Conservation (phyloP, 108 stramenopile genomes). For the Discostella stelligeroides region DNA sequence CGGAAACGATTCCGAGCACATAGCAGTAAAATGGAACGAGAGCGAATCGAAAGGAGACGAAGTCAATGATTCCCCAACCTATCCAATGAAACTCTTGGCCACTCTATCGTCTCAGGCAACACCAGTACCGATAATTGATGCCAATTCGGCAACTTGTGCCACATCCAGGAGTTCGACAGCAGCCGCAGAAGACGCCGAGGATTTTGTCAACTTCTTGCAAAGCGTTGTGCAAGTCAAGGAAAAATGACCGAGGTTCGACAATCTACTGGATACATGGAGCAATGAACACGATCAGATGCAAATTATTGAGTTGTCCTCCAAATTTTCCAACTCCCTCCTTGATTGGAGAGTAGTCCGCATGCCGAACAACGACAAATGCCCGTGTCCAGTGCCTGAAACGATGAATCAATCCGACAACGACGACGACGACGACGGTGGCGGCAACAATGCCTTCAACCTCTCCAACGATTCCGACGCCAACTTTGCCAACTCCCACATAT, state of each 20-base stretch:
- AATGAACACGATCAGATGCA: background rate
- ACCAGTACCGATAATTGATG: conserved; percentile 34
- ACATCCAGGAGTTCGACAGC: conserved; percentile 10
- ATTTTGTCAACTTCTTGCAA: conserved; percentile 76
- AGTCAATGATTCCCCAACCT: conserved; percentile 12
- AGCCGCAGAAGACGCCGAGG: conserved; percentile 69
- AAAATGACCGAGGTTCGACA: no score
- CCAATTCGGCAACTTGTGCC: background rate
- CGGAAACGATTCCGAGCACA: background rate
- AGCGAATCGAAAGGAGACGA: conserved; percentile 1
- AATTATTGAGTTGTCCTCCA: background rate
- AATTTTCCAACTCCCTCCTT: no score
- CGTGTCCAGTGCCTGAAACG: no score
- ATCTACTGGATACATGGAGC: no score
- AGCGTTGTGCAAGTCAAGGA: conserved; percentile 44
- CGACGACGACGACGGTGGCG: conserved; percentile 59
- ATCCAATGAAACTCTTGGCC: conserved; percentile 53
- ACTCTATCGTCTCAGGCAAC: conserved; percentile 49
- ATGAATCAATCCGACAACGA: background rate
- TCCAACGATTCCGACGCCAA: conserved; percentile 78
- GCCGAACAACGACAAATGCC: no score
- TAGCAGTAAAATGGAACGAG: conserved; percentile 19
- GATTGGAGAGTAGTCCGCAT: no score
- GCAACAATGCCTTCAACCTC: conserved; percentile 76
- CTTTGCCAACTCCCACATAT: conserved; percentile 77